A percentile compares a stretch with the other conserved stretches of the same genome.
Evolutionary conservation across 495 filamentous ascomycete genomes (phyloP).

Genomic region (Darksidea phi): DNA sequence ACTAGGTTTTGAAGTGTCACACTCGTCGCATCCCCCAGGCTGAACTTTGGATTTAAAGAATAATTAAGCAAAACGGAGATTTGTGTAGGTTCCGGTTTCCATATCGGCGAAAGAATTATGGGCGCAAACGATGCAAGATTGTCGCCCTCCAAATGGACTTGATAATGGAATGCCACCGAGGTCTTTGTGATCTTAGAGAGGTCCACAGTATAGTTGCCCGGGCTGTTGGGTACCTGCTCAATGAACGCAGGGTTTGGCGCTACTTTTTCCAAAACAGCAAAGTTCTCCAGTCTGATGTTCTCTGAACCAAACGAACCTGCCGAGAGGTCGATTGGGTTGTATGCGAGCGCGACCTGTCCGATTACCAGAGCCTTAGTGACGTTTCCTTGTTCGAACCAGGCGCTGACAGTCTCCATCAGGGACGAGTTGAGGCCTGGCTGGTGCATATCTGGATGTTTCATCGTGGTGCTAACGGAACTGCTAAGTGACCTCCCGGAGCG

Average conservation of each 20-base stretch:
- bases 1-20: constrained; percentile 76
- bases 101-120: constrained; percentile 72
- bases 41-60: constrained; percentile 73
- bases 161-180: constrained; percentile 89
- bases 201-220: constrained; percentile 79
- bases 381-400: constrained; percentile 72
- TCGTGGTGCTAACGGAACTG: constrained; percentile 54
- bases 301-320: constrained; percentile 53
- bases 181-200: constrained; percentile 68
- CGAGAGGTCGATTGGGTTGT: constrained; percentile 61
- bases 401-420: constrained; percentile 85
- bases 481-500: constrained; percentile 81
- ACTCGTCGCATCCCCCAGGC: constrained; percentile 42
- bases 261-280: constrained; percentile 85
- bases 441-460: constrained; percentile 79
- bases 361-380: constrained; percentile 71
- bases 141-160: constrained; percentile 72
- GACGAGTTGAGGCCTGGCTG: constrained; percentile 83
- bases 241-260: constrained; percentile 92
- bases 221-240: constrained; percentile 62
- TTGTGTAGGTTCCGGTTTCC: constrained; percentile 80
- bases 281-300: constrained; percentile 85
- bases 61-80: constrained; percentile 82
- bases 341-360: constrained; percentile 87
- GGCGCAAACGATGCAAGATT: constrained; percentile 69